Evolutionary conservation across 306 rosid species (phyloP).

Genomic region (Geum urbanum): DNA sequence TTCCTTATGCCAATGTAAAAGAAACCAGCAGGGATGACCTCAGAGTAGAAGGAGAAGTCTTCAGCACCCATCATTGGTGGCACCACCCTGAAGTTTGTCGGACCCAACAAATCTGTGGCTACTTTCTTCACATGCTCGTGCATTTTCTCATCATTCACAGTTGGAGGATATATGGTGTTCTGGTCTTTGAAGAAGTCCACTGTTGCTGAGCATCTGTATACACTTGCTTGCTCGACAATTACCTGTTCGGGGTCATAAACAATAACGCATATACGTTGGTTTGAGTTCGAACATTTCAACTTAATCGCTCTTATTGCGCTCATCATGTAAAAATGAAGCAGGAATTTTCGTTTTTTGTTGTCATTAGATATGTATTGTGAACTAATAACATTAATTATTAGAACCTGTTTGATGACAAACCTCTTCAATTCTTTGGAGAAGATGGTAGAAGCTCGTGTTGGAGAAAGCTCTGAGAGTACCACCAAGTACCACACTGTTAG

Average conservation of each 20-base stretch:
- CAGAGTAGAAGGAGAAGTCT: conserved; percentile 80
- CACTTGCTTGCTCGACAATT: conserved; percentile 78
- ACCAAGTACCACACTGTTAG: conserved; percentile 65
- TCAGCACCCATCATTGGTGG: conserved; percentile 97
- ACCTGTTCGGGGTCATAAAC: conserved; percentile 42
- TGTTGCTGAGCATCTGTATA: conserved; percentile 66
- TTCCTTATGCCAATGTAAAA: conserved; percentile 78
- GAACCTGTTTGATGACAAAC: conserved; percentile 24
- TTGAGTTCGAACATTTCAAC: no score
- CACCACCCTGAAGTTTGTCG: conserved; percentile 63
- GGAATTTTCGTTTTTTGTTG: no score
- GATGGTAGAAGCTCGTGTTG: conserved; percentile 72
- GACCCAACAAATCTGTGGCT: conserved; percentile 62
- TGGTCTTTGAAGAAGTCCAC: conserved; percentile 82
- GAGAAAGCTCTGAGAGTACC: conserved; percentile 97
- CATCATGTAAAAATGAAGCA: no score
- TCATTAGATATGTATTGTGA: no score
- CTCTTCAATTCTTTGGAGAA: conserved; percentile 77
- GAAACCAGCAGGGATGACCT: conserved; percentile 71
- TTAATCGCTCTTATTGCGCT: no score
- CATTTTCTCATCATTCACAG: conserved; percentile 77
- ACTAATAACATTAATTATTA: no score
- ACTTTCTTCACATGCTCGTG: conserved; percentile 85
- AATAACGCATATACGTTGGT: not conserved
- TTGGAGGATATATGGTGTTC: conserved; percentile 81